Evolutionary conservation across 768 basidiomycete species (phyloP).

Genomic region (Clavaria fumosa): DNA sequence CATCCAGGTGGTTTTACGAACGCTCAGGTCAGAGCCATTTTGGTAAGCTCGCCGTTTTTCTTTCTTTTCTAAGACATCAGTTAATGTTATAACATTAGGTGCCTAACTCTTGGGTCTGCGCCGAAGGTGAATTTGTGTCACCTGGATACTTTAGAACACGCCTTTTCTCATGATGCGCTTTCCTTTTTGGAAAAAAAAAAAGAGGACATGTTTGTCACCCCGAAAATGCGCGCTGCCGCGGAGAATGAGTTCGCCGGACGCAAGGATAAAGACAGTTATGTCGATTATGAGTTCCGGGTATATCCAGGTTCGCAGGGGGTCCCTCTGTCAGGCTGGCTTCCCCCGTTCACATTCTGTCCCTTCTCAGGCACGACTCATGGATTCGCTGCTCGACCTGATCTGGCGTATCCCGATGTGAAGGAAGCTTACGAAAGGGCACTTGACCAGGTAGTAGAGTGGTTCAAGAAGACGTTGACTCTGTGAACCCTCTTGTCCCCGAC

Average conservation of each 20-base stretch:
- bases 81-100: no score
- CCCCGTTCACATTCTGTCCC: not conserved
- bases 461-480: slow-evolving; percentile 24
- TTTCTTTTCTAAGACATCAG: no score
- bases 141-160: no score
- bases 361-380: slow-evolving; percentile 29
- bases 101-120: slow-evolving; percentile 12
- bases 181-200: not conserved
- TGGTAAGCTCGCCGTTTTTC: no score
- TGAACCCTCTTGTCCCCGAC: slow-evolving; percentile 4
- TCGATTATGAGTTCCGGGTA: slow-evolving; percentile 30
- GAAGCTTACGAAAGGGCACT: slow-evolving; percentile 28
- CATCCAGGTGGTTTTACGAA: slow-evolving; percentile 25
- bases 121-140: slow-evolving; percentile 9
- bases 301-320: slow-evolving; percentile 23
- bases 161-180: no score
- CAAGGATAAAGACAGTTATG: slow-evolving; percentile 21
- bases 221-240: slow-evolving; percentile 16
- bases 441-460: slow-evolving; percentile 29
- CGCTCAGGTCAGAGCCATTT: slow-evolving; percentile 20
- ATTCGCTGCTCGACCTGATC: slow-evolving; percentile 28
- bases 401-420: slow-evolving; percentile 23
- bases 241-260: slow-evolving; percentile 24
- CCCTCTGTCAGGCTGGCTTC: not conserved
- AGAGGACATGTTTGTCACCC: slow-evolving; percentile 27